Percentiles rank a stretch among this genome's conserved stretches.
These are phyloP conservation scores for Thielaviopsis ethacetica DNA, from an alignment of 2,329 filamentous ascomycete species.

Conservation along the genomic window DNA sequence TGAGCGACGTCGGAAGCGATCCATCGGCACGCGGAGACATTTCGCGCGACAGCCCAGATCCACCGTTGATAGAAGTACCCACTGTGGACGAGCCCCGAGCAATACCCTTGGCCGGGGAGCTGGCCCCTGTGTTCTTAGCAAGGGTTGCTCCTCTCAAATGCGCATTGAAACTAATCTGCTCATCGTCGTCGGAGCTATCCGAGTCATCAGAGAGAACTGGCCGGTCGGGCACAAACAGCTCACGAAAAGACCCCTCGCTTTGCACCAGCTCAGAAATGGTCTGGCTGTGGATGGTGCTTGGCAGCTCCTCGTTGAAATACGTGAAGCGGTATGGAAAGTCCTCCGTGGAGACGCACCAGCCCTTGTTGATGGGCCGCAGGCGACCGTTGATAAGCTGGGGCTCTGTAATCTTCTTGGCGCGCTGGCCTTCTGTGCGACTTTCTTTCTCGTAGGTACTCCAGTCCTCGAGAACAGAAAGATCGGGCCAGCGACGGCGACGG, in stretches of 20 bases:
- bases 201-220: slow-evolving; percentile 55
- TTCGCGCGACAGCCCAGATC: not conserved
- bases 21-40: not conserved
- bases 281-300: slow-evolving; percentile 89
- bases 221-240: slow-evolving; percentile 83
- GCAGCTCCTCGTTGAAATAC: slow-evolving; percentile 96
- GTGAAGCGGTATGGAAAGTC: slow-evolving; percentile 90
- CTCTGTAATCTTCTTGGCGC: slow-evolving; percentile 84
- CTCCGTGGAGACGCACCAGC: slow-evolving; percentile 78
- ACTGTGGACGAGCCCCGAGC: not conserved
- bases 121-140: slow-evolving; percentile 2
- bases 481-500: slow-evolving; percentile 67
- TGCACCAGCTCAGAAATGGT: slow-evolving; percentile 87
- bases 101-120: not conserved
- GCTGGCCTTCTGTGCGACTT: slow-evolving; percentile 61
- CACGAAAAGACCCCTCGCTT: slow-evolving; percentile 64
- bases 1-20: not conserved
- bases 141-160: slow-evolving; percentile 8
- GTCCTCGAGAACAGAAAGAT: slow-evolving; percentile 67
- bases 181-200: slow-evolving; percentile 21
- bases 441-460: slow-evolving; percentile 89
- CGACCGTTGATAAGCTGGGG: slow-evolving; percentile 84
- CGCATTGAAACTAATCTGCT: slow-evolving; percentile 11
- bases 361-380: slow-evolving; percentile 59
- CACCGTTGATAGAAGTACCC: not conserved